phyloP scores from a whole-genome alignment of 805 yeast species.

The Kazachstania martiniae region DNA sequence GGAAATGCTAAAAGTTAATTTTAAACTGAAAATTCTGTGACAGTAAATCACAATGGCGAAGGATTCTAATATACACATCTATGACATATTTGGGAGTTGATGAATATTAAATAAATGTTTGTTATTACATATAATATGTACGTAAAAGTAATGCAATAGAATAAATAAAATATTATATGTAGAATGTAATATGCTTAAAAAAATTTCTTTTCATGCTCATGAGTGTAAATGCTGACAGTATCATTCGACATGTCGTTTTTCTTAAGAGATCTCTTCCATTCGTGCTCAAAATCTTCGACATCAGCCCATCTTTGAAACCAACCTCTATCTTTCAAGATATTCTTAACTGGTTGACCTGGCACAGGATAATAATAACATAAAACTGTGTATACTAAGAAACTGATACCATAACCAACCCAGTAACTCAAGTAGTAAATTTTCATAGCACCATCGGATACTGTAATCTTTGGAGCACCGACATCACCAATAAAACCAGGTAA shows the following conservation, averaged over 20 bases:
- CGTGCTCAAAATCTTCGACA: conserved; percentile 49
- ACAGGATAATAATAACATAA: conserved; percentile 47
- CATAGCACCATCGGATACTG: conserved; percentile 61
- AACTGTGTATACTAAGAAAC: conserved; percentile 44
- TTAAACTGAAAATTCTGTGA: too few relatives aligned
- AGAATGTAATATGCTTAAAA: conserved; percentile 1
- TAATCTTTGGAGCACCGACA: conserved; percentile 44
- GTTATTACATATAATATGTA: too few relatives aligned
- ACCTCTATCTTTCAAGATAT: conserved; percentile 37
- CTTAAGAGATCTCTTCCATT: conserved; percentile 13
- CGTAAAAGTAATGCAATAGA: too few relatives aligned
- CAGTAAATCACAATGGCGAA: too few relatives aligned
- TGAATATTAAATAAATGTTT: too few relatives aligned
- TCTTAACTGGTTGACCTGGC: conserved; percentile 29
- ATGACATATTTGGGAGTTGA: too few relatives aligned
- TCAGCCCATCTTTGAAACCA: conserved; percentile 55
- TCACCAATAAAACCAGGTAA: conserved; percentile 34
- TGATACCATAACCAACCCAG: conserved; percentile 59
- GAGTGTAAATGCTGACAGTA: conserved; percentile 9
- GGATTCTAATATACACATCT: too few relatives aligned
- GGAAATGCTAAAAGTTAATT: too few relatives aligned
- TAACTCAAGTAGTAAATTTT: conserved; percentile 59
- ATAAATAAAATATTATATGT: too few relatives aligned
- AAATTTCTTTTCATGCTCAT: conserved; percentile 8
- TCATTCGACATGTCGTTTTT: conserved; percentile 12